A percentile compares a stretch with the other conserved stretches of the same genome.
Conservation (phyloP, 2,329 filamentous ascomycete genomes). For the Zasmidium cellare region DNA sequence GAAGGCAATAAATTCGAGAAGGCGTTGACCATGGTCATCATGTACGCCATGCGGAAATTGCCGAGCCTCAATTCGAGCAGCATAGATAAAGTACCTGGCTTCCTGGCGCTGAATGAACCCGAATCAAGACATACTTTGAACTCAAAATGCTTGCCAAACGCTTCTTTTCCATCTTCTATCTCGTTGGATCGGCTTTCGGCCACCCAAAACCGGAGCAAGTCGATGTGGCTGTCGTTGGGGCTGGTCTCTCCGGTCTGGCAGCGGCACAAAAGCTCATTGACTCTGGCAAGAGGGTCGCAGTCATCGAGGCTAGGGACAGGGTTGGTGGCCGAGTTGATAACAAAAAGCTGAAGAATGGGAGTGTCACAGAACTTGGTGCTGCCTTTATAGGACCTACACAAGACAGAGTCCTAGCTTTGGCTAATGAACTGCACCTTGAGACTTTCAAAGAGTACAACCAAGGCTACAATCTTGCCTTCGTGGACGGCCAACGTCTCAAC, state of each 20-base stretch:
- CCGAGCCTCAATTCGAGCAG: too few species aligned
- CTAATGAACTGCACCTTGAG: conserved; percentile 20
- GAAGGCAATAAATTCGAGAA: too few species aligned
- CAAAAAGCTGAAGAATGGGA: conserved; percentile 23
- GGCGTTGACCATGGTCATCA: too few species aligned
- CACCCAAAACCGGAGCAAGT: not conserved
- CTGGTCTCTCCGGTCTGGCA: conserved; percentile 29
- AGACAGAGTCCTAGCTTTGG: conserved; percentile 24
- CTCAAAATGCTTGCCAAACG: not conserved
- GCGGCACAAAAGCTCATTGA: conserved; percentile 24
- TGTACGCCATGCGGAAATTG: too few species aligned
- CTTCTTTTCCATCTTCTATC: not conserved
- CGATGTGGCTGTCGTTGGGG: conserved; percentile 18
- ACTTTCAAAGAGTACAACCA: conserved; percentile 22
- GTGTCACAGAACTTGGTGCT: conserved; percentile 28
- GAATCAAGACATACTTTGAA: not conserved
- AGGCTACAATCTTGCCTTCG: conserved; percentile 12
- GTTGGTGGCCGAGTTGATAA: conserved; percentile 29
- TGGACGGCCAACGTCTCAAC: not conserved
- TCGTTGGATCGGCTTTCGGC: not conserved
- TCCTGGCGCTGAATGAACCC: too few species aligned
- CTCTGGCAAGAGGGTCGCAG: conserved; percentile 20
- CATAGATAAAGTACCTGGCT: too few species aligned
- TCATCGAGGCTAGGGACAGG: conserved; percentile 31
- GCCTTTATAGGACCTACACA: conserved; percentile 31